Evolutionary conservation across 2,329 filamentous ascomycete species (phyloP), one percentile per base, ranked within the genome.

Genomic region (Colletotrichum trifolii): DNA sequence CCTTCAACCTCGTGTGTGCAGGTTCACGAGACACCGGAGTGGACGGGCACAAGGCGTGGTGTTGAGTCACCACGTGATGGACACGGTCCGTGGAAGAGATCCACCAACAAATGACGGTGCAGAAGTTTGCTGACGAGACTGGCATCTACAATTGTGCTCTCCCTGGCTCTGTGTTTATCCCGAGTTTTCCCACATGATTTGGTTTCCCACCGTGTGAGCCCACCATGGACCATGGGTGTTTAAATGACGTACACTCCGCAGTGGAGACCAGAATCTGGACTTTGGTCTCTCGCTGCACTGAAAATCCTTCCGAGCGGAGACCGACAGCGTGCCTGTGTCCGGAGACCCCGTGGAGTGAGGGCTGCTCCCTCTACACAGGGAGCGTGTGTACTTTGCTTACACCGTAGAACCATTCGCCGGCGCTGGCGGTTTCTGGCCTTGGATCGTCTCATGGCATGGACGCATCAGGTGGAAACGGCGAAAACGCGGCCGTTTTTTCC

Each of bases 401-500:
- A 17, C 17, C 17, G 17, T 17, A 5, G 25, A 25, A 25, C 25
- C 25, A 5, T 25, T 25, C 25, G 25, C 25, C 25, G 25, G 25
- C 54, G 33, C 13, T 10, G 35, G 10, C n/a, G 46, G 58, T 53
- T 50, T 56, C 46, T 39, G 43, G 52, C 46, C 58, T 50, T 54
- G 45, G 15, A 39, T 46, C 39, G 49, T 46, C 34, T 13, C 8
- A 17, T 54, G 35, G 52, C 40, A 62, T 49, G 40, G 57, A 39
- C 39, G 15, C 57, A 17, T 43, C 47, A 62, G 46, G 58, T 54
- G 52, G 36, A 57, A 42, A 49, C 62, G 62, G 62, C 40, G 62
- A 65, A 57, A 65, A 42, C 52, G 57, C 62, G 62, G 62, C 39
- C 40, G 58, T 48, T 52, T 54, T 56, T 62, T 46, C 62, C 62